These are phyloP conservation scores for Lodderomyces elongisporus DNA, from an alignment of 1,139 yeast species.

Conservation along the genomic window DNA sequence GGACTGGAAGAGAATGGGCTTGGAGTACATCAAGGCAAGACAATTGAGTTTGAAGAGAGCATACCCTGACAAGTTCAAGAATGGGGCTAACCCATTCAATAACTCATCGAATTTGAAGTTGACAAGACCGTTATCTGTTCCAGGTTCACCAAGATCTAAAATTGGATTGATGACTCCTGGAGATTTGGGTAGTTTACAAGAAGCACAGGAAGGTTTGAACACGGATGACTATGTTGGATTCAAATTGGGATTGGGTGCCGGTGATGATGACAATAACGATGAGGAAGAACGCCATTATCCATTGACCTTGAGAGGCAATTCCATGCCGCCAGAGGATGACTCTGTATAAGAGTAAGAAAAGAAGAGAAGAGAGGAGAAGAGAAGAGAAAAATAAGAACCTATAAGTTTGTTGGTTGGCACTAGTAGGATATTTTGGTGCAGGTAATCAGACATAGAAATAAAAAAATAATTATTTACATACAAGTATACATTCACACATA, in stretches of 20 bases:
- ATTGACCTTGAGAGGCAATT: constrained; percentile 42
- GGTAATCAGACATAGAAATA: no score
- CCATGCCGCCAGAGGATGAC: constrained; percentile 32
- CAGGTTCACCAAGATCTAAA: constrained; percentile 77
- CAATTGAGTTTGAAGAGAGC: constrained; percentile 89
- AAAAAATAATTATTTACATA: no score
- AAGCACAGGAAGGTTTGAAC: constrained; percentile 66
- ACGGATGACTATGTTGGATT: constrained; percentile 81
- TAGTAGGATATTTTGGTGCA: no score
- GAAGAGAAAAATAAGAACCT: neutral
- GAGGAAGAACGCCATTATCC: constrained; percentile 32
- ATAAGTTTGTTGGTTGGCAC: no score
- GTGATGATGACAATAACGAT: constrained; percentile 33
- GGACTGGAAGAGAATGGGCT: constrained; percentile 98
- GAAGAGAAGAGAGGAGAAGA: neutral
- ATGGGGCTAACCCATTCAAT: constrained; percentile 59
- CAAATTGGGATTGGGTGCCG: constrained; percentile 56
- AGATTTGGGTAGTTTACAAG: constrained; percentile 93
- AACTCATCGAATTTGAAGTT: constrained; percentile 56
- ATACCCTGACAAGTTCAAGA: constrained; percentile 78
- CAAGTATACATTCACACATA: no score
- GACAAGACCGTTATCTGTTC: constrained; percentile 89
- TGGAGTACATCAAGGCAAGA: constrained; percentile 93
- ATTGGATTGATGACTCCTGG: constrained; percentile 91
- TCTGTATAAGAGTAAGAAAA: neutral